Conservation (phyloP, 2,329 filamentous ascomycete genomes). For the Ambrosiella beaveri region DNA sequence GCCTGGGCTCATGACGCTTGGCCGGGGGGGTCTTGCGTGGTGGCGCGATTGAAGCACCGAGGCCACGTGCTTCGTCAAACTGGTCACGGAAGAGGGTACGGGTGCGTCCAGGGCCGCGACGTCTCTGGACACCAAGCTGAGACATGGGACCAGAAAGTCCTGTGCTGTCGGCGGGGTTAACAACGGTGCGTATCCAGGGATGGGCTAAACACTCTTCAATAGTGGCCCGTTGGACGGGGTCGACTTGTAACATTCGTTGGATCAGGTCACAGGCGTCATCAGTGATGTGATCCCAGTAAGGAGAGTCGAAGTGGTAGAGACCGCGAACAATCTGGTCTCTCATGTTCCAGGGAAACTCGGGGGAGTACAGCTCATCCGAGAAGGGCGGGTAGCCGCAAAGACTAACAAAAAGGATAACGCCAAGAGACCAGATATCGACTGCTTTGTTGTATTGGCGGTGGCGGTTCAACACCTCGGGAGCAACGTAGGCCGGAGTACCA, state of each 20-base stretch:
- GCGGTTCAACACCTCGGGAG: conserved; percentile 75
- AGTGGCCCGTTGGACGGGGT: conserved; percentile 66
- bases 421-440: conserved; percentile 90
- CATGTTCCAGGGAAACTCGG: conserved; percentile 71
- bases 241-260: conserved; percentile 82
- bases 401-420: conserved; percentile 96
- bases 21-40: conserved; percentile 12
- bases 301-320: conserved; percentile 84
- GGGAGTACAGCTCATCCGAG: conserved; percentile 69
- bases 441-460: conserved; percentile 74
- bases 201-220: conserved; percentile 84
- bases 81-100: conserved; percentile 53
- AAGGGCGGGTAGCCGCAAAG: conserved; percentile 95
- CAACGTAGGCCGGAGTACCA: conserved; percentile 93
- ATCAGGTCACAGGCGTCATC: conserved; percentile 79
- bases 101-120: conserved; percentile 63
- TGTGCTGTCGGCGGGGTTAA: conserved; percentile 65
- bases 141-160: conserved; percentile 77
- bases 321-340: conserved; percentile 81
- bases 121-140: conserved; percentile 58
- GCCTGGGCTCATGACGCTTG: conserved; percentile 41
- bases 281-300: conserved; percentile 83
- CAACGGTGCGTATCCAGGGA: conserved; percentile 60
- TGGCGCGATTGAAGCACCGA: not conserved
- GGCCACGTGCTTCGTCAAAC: not conserved